phyloP scores from a whole-genome alignment of 78 protist genomes.

The Anaeramoeba flamelloides region DNA sequence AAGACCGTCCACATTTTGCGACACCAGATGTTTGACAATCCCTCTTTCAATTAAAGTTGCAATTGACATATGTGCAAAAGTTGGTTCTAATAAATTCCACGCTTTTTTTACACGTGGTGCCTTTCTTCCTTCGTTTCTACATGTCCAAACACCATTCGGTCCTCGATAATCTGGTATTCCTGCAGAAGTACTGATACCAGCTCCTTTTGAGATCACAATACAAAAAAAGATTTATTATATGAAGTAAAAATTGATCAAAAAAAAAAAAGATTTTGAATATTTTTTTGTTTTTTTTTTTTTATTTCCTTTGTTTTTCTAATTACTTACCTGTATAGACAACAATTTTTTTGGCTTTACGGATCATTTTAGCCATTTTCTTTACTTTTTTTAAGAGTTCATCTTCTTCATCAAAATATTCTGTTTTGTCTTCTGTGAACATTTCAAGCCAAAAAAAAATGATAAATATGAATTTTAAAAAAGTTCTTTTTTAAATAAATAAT shows the following conservation, averaged over 20 bases:
- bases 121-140: neutral
- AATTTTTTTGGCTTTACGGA: slow-evolving; percentile 8
- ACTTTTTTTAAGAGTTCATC: neutral
- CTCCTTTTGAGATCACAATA: too few relatives aligned
- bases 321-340: slow-evolving; percentile 28
- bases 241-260: slow-evolving; percentile 18
- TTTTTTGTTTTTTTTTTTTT: too few relatives aligned
- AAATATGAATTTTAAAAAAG: too few relatives aligned
- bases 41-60: neutral
- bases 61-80: slow-evolving; percentile 1
- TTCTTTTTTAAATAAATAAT: too few relatives aligned
- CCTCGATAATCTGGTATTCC: slow-evolving; percentile 15
- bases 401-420: neutral
- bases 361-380: slow-evolving; percentile 1
- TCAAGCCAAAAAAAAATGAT: too few relatives aligned
- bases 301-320: too few relatives aligned
- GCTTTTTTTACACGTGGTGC: neutral
- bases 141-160: slow-evolving; percentile 8
- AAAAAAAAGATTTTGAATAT: slow-evolving; percentile 17
- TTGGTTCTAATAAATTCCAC: neutral
- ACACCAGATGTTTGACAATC: slow-evolving; percentile 5
- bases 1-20: slow-evolving; percentile 25
- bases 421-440: too few relatives aligned
- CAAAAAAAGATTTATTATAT: too few relatives aligned
- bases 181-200: slow-evolving; percentile 19